Base-by-base conservation (phyloP, 352 stramenopile species). In the Phytophthora tubulina region DNA sequence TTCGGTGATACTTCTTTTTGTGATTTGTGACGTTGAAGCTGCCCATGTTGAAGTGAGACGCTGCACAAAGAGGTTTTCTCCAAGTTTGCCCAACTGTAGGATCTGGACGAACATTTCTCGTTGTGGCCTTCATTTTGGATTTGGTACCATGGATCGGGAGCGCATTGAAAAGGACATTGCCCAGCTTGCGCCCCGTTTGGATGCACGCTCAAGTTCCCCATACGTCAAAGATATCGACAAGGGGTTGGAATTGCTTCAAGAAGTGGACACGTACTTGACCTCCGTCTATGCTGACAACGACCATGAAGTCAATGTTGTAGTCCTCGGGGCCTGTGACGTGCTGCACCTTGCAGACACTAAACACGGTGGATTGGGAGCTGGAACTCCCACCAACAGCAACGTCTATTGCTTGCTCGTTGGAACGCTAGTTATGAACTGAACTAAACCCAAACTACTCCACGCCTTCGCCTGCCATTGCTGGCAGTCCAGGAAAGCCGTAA, bases 201-300 rank as follows among this genome's bases (percentile, higher is more conserved):
- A 68, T 33, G 39, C 8, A 41, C 4, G 8, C 14, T n/a, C 10
- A 30, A 4, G 17, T 32, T 49, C 42, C 41, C 51, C 45, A 15
- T 39, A n/a, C 9, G 48, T 48, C 14, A 9, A 58, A 10, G 61
- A 75, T 35, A 17, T 75, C 15, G 42, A 72, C 30, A 31, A 38
- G 10, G 56, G 41, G 1, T 31, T 76, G 33, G 9, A n/a, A 36
- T 13, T 66, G 14, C 42, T 76, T 6, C 17, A 56, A 3, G 44
- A 69, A 42, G 56, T 66, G 17, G 57, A 76, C n/a, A 58, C 27
- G 0, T 76, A 76, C 15, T 48, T 73, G 38, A 65, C 17, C 0
- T 69, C 63, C 0, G 44, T 65, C 15, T 73, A 42, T 46, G 52
- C 14, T 9, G 17, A 53, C 4, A 4, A 6, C 4, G 21, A 27